Base-by-base conservation (phyloP, 352 stramenopile genomes). In the Phytopythium delawarense region DNA sequence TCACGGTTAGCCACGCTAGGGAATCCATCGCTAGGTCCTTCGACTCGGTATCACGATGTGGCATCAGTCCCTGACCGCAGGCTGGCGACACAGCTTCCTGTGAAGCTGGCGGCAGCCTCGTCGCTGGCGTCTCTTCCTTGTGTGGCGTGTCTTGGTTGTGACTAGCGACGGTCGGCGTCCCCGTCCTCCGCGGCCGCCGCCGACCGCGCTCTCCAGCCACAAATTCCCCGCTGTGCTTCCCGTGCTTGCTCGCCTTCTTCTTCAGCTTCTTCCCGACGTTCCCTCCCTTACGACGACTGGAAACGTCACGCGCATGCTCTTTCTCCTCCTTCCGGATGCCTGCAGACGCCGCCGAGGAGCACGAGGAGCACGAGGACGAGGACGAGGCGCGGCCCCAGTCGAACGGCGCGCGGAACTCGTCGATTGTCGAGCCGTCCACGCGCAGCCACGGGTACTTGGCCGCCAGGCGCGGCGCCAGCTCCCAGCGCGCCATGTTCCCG, bases 361-460 rank as follows among this genome's bases (percentile, higher is more conserved):
- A 54, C 9, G 67, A 66, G 3, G 46, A 60, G 20, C 20, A 57
- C 45, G 62, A 53, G 16, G 60, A 52, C 6, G 45, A 63, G 34
- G 62, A 61, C 57, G 55, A 45, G 15, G 67, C 57, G 2, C 51
- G 51, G 6, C 76, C 63, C 78, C 80, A 89, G 12, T 73, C 34
- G 40, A 90, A 90, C 8, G 78, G 81, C 48, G 78, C 79, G 20
- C 78, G 73, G 51, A 89, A 92, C 44, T 92, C 81, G 23, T 79
- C 68, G 30, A 92, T 65, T 20, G 84, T 80, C 64, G 81, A 64
- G 16, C 69, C 66, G 37, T 91, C 83, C 25, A 90, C 75, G 52
- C 77, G 81, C 50, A 92, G 72, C 84, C 84, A 92, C 32, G 84
- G 84, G 66, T 92, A 92, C 69, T 92, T 92, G 54, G 69, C 49